Conservation (phyloP, 768 basidiomycete genomes). For the Mycena amicta region DNA sequence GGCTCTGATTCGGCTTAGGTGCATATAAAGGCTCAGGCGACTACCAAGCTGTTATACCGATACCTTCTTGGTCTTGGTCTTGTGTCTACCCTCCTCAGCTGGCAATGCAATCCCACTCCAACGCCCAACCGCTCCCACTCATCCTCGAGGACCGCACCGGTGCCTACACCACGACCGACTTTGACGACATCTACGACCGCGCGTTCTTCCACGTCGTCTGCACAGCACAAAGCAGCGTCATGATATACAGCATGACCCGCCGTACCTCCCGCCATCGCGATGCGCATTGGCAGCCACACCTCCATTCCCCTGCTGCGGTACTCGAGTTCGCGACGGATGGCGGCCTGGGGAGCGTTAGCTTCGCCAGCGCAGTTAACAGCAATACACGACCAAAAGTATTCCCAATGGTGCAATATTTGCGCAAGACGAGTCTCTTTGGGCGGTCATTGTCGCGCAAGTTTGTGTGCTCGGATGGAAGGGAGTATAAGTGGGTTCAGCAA, state of each 20-base stretch:
- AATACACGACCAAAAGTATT: slow-evolving; percentile 39
- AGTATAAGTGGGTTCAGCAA: slow-evolving; percentile 62
- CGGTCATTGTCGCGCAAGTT: slow-evolving; percentile 75
- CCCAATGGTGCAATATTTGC: slow-evolving; percentile 66
- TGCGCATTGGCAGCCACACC: slow-evolving; percentile 44
- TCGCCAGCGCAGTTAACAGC: slow-evolving; percentile 44
- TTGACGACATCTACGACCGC: slow-evolving; percentile 79
- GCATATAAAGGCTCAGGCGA: background rate
- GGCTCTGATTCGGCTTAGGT: background rate
- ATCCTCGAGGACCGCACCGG: slow-evolving; percentile 73
- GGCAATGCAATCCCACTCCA: background rate
- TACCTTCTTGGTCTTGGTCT: background rate
- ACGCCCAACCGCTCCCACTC: slow-evolving; percentile 45
- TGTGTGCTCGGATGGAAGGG: slow-evolving; percentile 64
- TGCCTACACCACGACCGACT: slow-evolving; percentile 56
- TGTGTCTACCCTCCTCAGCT: background rate
- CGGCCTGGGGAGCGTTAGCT: slow-evolving; percentile 62
- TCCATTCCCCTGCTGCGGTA: slow-evolving; percentile 53
- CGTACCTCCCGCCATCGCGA: slow-evolving; percentile 65
- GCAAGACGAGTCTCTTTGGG: slow-evolving; percentile 65
- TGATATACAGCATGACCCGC: slow-evolving; percentile 67
- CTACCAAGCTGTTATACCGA: no score
- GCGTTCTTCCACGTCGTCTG: slow-evolving; percentile 66
- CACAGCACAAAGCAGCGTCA: slow-evolving; percentile 48
- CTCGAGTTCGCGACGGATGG: slow-evolving; percentile 64